Evolutionary conservation across 768 basidiomycete species (phyloP).

Genomic region (Heimioporus sp.): DNA sequence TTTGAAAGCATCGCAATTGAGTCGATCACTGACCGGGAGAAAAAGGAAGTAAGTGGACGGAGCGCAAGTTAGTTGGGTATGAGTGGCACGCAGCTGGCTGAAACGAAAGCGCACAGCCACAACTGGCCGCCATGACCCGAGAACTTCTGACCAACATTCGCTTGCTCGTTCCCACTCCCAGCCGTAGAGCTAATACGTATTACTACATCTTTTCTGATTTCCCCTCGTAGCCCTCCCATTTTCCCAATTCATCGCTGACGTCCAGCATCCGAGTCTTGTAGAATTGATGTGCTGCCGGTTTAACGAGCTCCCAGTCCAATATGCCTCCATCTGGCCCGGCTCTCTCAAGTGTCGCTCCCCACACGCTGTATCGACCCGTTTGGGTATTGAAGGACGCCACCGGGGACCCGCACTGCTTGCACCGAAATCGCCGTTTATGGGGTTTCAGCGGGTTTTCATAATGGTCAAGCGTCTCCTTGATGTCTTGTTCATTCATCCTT

Average conservation of each 20-base stretch:
- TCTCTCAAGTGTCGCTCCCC: slow-evolving; percentile 56
- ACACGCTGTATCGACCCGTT: slow-evolving; percentile 51
- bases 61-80: too few species aligned
- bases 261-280: slow-evolving; percentile 62
- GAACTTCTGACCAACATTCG: slow-evolving; percentile 9
- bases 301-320: slow-evolving; percentile 50
- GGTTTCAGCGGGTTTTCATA: slow-evolving; percentile 50
- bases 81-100: background rate
- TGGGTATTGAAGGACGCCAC: slow-evolving; percentile 54
- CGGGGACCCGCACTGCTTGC: slow-evolving; percentile 56
- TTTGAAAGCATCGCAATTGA: slow-evolving; percentile 60
- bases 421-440: slow-evolving; percentile 62
- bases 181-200: background rate
- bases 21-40: background rate
- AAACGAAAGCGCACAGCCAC: slow-evolving; percentile 16
- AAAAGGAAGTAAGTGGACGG: background rate
- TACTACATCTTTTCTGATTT: slow-evolving; percentile 37
- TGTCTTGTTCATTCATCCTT: slow-evolving; percentile 23
- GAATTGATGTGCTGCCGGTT: slow-evolving; percentile 63
- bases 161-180: too few species aligned
- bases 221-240: slow-evolving; percentile 66
- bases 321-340: slow-evolving; percentile 50
- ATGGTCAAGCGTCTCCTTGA: slow-evolving; percentile 38
- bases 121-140: slow-evolving; percentile 7
- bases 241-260: slow-evolving; percentile 52